A percentile compares a stretch with the other conserved stretches of the same genome.
Evolutionary conservation across 257 asterid species (phyloP).

Genomic region (Thymus mandschuricus): DNA sequence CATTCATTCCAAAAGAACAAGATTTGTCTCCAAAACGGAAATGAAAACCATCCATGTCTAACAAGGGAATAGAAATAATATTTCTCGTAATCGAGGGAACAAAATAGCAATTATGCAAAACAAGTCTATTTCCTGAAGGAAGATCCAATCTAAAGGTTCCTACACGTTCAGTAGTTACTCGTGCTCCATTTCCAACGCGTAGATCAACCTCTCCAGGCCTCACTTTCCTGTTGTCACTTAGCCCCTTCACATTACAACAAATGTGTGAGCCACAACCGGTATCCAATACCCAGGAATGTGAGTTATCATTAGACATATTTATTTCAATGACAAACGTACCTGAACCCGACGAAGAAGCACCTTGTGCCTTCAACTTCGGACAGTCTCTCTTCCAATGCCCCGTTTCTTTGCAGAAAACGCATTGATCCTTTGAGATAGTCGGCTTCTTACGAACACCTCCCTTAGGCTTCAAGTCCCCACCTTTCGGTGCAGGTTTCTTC

Average conservation of each 20-base stretch:
- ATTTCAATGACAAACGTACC: not conserved
- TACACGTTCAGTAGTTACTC: not conserved
- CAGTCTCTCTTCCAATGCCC: slow-evolving; percentile 11
- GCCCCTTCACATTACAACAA: not conserved
- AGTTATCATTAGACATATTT: not conserved
- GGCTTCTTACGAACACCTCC: not conserved
- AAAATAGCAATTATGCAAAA: not conserved
- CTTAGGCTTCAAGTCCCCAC: not conserved
- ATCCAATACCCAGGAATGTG: not conserved
- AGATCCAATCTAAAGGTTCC: not conserved
- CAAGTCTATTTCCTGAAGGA: not conserved
- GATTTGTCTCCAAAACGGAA: too few species aligned
- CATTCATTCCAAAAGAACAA: too few species aligned
- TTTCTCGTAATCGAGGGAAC: not conserved
- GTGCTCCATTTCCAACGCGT: not conserved
- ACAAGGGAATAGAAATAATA: not conserved
- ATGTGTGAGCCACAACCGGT: not conserved
- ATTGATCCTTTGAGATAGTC: not conserved
- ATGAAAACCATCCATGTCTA: too few species aligned
- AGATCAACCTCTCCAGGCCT: not conserved
- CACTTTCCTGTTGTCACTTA: not conserved
- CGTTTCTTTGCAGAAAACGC: not conserved
- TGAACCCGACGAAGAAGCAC: not conserved
- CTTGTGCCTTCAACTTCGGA: not conserved
- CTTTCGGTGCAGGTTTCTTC: too few species aligned